Conservation (phyloP, 495 filamentous ascomycete genomes). For the Cercophora samala region DNA sequence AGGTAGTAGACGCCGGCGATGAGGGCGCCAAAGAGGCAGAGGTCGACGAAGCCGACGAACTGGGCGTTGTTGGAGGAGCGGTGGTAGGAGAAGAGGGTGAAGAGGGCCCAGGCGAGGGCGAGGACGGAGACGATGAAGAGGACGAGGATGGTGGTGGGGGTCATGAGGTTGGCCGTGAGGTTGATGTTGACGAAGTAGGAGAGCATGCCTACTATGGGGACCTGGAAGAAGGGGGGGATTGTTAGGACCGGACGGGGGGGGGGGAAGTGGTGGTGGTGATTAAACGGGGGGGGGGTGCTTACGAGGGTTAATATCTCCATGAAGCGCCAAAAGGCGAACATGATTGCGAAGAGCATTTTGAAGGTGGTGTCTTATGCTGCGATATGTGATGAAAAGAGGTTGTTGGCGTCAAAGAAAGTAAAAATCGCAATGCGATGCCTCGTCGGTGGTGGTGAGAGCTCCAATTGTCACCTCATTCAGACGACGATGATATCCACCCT, state of each 20-base stretch:
- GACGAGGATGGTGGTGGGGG: slow-evolving; percentile 75
- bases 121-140: slow-evolving; percentile 88
- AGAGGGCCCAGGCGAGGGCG: slow-evolving; percentile 72
- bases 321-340: slow-evolving; percentile 83
- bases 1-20: slow-evolving; percentile 77
- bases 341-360: slow-evolving; percentile 71
- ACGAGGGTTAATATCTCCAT: slow-evolving; percentile 75
- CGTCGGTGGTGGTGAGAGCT: too few species aligned
- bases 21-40: slow-evolving; percentile 76
- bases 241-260: neutral
- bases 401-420: too few species aligned
- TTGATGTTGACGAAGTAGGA: slow-evolving; percentile 80
- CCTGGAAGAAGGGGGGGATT: slow-evolving; percentile 37
- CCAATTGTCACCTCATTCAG: too few species aligned
- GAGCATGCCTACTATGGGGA: slow-evolving; percentile 86
- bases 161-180: slow-evolving; percentile 64
- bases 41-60: slow-evolving; percentile 77
- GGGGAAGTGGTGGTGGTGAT: neutral
- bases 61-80: slow-evolving; percentile 64
- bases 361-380: neutral
- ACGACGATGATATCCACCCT: too few species aligned
- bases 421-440: too few species aligned
- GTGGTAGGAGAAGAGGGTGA: slow-evolving; percentile 76
- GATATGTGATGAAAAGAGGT: too few species aligned
- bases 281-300: slow-evolving; percentile 25